Conservation (phyloP, 1,139 yeast species). For the Geotrichum aggregatum region DNA sequence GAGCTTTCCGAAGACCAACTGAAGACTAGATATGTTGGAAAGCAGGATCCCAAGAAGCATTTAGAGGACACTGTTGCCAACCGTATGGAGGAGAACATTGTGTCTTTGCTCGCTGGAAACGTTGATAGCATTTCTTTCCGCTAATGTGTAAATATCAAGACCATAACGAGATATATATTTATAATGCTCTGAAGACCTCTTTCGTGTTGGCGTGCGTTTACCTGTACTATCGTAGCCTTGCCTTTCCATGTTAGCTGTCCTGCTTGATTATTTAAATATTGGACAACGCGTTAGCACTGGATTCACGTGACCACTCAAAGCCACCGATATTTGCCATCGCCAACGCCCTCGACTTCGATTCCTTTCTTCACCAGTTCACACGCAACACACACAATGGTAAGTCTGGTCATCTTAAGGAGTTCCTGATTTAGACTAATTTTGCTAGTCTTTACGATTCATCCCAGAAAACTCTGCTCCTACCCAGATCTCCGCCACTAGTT, state of each 20-base stretch:
- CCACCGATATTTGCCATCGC: conserved; percentile 1
- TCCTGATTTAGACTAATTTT: neutral
- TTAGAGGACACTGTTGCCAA: conserved; percentile 82
- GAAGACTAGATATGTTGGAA: conserved; percentile 94
- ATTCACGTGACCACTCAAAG: neutral
- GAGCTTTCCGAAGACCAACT: conserved; percentile 83
- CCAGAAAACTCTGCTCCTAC: conserved; percentile 29
- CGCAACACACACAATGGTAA: conserved; percentile 14
- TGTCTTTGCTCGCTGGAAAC: conserved; percentile 79
- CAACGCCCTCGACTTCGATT: neutral
- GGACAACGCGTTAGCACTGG: too few species aligned
- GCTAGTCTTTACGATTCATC: conserved; percentile 30
- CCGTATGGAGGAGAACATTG: conserved; percentile 84
- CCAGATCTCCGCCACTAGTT: conserved; percentile 27
- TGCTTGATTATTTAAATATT: too few species aligned
- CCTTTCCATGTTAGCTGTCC: too few species aligned
- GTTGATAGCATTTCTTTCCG: conserved; percentile 65
- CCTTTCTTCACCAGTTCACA: neutral
- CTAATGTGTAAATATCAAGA: conserved; percentile 20
- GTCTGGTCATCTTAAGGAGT: neutral
- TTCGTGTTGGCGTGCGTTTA: too few species aligned
- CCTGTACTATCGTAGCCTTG: neutral
- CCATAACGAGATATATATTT: neutral
- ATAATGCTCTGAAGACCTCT: neutral
- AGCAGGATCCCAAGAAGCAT: conserved; percentile 98